Percentiles rank a stretch among this genome's conserved stretches.
phyloP scores from a whole-genome alignment of 2,329 filamentous ascomycete species.

The Aspergillus japonicus region DNA sequence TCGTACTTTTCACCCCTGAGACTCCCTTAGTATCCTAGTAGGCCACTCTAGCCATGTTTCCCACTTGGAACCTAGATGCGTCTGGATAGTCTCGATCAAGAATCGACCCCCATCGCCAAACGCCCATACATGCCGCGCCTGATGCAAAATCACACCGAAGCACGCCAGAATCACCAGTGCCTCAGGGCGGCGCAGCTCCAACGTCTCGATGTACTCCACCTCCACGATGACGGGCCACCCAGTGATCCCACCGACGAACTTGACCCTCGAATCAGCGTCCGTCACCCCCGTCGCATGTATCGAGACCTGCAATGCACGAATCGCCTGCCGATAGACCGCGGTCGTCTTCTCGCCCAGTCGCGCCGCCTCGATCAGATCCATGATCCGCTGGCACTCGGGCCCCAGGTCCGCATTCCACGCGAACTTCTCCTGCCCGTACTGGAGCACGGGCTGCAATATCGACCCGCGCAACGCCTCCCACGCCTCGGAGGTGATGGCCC shows the following conservation, averaged over 20 bases:
- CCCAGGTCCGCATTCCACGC: background rate
- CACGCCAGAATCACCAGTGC: slow-evolving; percentile 41
- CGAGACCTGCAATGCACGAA: slow-evolving; percentile 12
- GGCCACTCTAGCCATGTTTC: slow-evolving; percentile 31
- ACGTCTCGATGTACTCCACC: slow-evolving; percentile 28
- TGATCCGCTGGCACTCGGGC: slow-evolving; percentile 6
- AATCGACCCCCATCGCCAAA: slow-evolving; percentile 32
- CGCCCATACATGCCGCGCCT: slow-evolving; percentile 34
- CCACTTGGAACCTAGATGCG: slow-evolving; percentile 29
- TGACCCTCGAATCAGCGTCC: background rate
- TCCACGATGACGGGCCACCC: slow-evolving; percentile 32
- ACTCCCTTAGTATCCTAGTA: background rate
- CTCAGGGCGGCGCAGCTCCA: slow-evolving; percentile 35
- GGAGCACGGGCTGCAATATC: slow-evolving; percentile 10
- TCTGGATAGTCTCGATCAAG: slow-evolving; percentile 24
- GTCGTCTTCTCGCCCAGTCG: slow-evolving; percentile 9
- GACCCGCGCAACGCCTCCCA: slow-evolving; percentile 18
- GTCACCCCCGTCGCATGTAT: slow-evolving; percentile 4
- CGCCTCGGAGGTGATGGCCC: slow-evolving; percentile 14
- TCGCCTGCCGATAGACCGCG: slow-evolving; percentile 7
- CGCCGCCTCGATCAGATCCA: slow-evolving; percentile 10
- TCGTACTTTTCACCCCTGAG: background rate
- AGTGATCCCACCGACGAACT: slow-evolving; percentile 1
- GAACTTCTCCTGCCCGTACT: slow-evolving; percentile 4
- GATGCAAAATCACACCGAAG: slow-evolving; percentile 39